Evolutionary conservation across 2,329 filamentous ascomycete species (phyloP), one percentile per base, ranked within the genome.

Genomic region (Trichoderma koningiopsis): DNA sequence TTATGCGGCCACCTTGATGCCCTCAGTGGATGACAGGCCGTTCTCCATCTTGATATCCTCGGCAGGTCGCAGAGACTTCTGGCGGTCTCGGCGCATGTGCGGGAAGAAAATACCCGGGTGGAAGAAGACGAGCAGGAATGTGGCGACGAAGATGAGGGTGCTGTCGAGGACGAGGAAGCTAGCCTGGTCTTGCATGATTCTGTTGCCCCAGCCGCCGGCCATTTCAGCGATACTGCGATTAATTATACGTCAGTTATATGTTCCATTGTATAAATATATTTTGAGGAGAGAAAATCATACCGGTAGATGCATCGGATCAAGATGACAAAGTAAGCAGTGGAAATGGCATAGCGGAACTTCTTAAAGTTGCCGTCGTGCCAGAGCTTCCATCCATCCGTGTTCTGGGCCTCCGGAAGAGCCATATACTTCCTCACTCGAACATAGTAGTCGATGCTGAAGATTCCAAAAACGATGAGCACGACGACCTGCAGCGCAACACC

Each of bases 151-250:
- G 65, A 88, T 79, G 76, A 88, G 83, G 68, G 80, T 81, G 71
- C 74, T 74, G 73, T 90, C 88, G 49, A 90, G 82, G 14, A 86
- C 83, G 70, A 89, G 82, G 73, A 90, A 90, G 22, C 84, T 85
- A 56, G 81, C 79, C 79, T 90, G 81, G 76, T 89, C 83, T 72
- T 88, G 86, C 87, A 90, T 90, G 75, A 90, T 86, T 19, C 81
- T 75, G 78, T 88, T 89, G 11, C 85, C 86, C 87, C 88, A 91
- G 24, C 88, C 88, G 31, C 86, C 86, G 2, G 85, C 84, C 86
- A 90, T 89, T 76, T 90, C 88, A 1, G 84, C 85, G 65, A 90
- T 86, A 73, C 87, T 88, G 22, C 29, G 2, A 13, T 10, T 3
- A 1, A 33, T 16, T 49, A 27, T 65, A 13, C 24, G 60, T 69